Conservation (phyloP, 441 rosid genomes). For the Gossypium armourianum region DNA sequence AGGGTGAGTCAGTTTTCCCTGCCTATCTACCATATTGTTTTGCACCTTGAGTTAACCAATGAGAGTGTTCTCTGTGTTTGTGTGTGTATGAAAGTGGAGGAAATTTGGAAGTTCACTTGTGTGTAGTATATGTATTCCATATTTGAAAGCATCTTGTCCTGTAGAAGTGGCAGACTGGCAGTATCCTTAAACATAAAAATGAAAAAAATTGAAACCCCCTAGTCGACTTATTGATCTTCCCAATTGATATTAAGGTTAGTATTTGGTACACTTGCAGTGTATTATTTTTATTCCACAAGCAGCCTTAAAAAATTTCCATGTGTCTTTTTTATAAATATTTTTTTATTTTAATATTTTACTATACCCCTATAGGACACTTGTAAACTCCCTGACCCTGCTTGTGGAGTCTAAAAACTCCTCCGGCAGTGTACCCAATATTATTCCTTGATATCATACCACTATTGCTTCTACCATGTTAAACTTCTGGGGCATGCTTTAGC, state of each 20-base stretch:
- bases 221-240: background rate
- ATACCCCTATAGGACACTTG: too few relatives aligned
- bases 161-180: constrained; percentile 2
- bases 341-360: too few relatives aligned
- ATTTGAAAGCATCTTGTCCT: background rate
- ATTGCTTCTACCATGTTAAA: background rate
- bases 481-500: background rate
- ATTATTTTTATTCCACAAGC: too few relatives aligned
- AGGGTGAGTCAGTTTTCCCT: constrained; percentile 50
- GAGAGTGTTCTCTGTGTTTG: background rate
- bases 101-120: background rate
- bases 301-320: too few relatives aligned
- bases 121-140: background rate
- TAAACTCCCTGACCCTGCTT: too few relatives aligned
- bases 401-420: too few relatives aligned
- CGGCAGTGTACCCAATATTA: too few relatives aligned
- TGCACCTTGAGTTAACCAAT: background rate
- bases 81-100: background rate
- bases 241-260: background rate
- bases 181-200: constrained; percentile 1
- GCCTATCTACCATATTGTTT: background rate
- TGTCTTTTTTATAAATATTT: too few relatives aligned
- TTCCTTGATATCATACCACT: background rate
- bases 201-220: background rate
- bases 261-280: too few relatives aligned